Evolutionary conservation across 768 basidiomycete genomes (phyloP).

Genomic region (Pholiota conissans): DNA sequence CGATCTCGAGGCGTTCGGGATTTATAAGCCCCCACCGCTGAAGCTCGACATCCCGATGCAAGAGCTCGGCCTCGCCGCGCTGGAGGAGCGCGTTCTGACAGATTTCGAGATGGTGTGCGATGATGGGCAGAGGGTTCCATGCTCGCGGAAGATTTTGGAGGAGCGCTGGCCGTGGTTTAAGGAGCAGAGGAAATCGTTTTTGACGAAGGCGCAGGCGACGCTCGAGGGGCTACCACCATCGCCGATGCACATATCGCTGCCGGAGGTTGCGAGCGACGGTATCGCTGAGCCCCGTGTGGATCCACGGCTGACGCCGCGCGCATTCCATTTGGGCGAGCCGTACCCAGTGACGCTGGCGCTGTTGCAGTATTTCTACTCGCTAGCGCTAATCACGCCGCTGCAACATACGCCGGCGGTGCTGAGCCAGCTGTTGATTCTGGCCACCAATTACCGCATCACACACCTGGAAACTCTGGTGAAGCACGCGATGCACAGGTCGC

Average conservation of each 20-base stretch:
- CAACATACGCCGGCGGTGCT: conserved; percentile 91
- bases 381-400: conserved; percentile 82
- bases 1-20: conserved; percentile 92
- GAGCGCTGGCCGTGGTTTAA: conserved; percentile 97
- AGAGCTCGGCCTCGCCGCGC: conserved; percentile 78
- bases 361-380: conserved; percentile 92
- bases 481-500: conserved; percentile 89
- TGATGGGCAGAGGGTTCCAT: conserved; percentile 80
- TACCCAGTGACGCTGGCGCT: conserved; percentile 88
- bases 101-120: conserved; percentile 95
- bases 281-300: conserved; percentile 61
- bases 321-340: conserved; percentile 82
- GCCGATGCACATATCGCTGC: conserved; percentile 61
- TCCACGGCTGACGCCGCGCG: conserved; percentile 77
- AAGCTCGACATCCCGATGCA: conserved; percentile 73
- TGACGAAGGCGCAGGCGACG: conserved; percentile 55
- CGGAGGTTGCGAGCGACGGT: conserved; percentile 55
- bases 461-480: conserved; percentile 82
- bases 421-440: conserved; percentile 80
- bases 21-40: conserved; percentile 83
- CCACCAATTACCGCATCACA: conserved; percentile 77
- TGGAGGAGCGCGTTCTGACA: conserved; percentile 78
- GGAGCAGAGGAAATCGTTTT: conserved; percentile 60
- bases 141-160: conserved; percentile 82
- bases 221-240: conserved; percentile 61